Base-by-base conservation (phyloP, 73 alveolate genomes). In the Stentor coeruleus region DNA sequence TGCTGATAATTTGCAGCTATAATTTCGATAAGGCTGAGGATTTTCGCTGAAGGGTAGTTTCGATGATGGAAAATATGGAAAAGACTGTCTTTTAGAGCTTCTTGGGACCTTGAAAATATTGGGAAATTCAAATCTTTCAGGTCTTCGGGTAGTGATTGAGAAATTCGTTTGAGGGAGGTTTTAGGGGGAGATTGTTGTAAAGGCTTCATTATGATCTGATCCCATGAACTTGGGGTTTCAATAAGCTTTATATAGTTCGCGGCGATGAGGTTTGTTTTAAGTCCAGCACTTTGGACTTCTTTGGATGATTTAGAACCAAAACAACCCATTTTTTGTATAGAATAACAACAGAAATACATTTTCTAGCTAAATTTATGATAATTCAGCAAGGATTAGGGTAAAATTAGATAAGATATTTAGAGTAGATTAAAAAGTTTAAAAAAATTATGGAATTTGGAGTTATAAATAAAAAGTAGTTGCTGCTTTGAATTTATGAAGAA, bases 241-340 rank as follows among this genome's bases (percentile, higher is more conserved):
- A 6, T 49, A 6, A 49, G 66, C 20, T 49, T 49, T 49, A 11
- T 6, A 20, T 11, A 49, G 20, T 49, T 49, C 66, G 20, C 6
- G 6, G 66, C 66, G 66, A 49, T 49, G 6, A 49, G 66, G 66
- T 49, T 49, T 49, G 20, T 49, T 49, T 49, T 6, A 49, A 49
- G 6, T 6, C 28, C 20, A 20, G 6, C 20, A 20, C 66, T 49
- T 49, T 49, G 28, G 6, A 49, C 66, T 49, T 49, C 66, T 49
- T 49, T 49, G 6, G 66, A 20, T 6, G 66, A 49, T 49, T 49
- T 49, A 6, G 66, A 49, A 49, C 66, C 66, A 20, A 49, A 49
- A 20, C 66, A 49, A 20, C 66, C 66, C 66, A 49, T 49, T 49
- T n/a, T n/a, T n/a, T n/a, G n/a, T n/a, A n/a, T n/a, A n/a, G n/a